Conservation (phyloP, 257 asterid genomes). For the Ilex asprella region DNA sequence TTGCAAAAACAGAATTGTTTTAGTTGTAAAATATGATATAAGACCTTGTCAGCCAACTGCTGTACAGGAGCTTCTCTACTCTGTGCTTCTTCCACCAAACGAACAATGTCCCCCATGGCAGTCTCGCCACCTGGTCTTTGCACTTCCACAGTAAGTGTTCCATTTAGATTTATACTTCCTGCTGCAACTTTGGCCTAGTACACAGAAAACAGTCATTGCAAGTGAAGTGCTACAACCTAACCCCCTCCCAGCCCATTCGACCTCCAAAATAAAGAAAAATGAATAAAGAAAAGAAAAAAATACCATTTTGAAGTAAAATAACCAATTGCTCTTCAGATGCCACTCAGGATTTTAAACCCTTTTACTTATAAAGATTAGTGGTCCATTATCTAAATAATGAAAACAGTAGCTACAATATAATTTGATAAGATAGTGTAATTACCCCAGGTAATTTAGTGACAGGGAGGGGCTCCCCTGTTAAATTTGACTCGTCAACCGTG, state of each 20-base stretch:
- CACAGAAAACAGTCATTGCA: conserved; percentile 13
- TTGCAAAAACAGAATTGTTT: background rate
- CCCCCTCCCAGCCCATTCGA: background rate
- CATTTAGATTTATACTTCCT: conserved; percentile 93
- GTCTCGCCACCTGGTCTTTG: conserved; percentile 97
- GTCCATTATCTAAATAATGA: conserved; percentile 3
- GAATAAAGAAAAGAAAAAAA: background rate
- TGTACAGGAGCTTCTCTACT: conserved; percentile 98
- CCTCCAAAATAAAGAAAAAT: background rate
- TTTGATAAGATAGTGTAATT: conserved; percentile 20
- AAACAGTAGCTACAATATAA: conserved; percentile 5
- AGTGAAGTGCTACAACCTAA: conserved; percentile 2
- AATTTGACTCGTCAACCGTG: conserved; percentile 95
- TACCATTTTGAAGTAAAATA: background rate
- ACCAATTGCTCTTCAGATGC: background rate
- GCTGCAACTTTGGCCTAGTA: conserved; percentile 89
- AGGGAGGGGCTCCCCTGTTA: conserved; percentile 97
- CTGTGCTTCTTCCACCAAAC: conserved; percentile 98
- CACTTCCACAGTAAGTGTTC: conserved; percentile 87
- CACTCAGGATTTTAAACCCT: background rate
- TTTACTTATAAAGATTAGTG: background rate
- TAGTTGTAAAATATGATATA: conserved; percentile 1
- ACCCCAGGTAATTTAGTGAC: conserved; percentile 99
- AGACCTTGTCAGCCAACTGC: conserved; percentile 95
- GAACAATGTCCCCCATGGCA: conserved; percentile 90